Conservation (phyloP, 129 eudicot species). For the sunflower (Helianthus annuus) region DNA sequence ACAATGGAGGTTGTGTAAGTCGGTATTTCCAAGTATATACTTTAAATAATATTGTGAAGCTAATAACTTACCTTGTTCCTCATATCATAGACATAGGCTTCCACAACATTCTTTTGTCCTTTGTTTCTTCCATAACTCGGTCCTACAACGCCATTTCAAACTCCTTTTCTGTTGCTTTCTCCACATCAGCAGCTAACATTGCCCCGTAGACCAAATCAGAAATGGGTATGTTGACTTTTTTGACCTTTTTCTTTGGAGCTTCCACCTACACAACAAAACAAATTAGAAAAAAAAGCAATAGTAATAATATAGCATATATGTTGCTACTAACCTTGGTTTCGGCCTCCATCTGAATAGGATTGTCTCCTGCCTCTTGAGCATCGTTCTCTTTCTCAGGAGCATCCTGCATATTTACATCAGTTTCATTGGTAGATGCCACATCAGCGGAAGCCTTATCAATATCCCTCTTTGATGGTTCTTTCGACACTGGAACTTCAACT, state of each 20-base stretch:
- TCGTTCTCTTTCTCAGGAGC: slow-evolving; percentile 74
- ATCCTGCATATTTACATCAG: slow-evolving; percentile 90
- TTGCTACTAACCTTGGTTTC: slow-evolving; percentile 63
- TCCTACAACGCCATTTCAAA: no score
- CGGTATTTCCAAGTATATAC: neutral
- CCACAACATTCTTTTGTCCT: slow-evolving; percentile 91
- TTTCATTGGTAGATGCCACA: slow-evolving; percentile 45
- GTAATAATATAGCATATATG: neutral
- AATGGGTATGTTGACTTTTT: no score
- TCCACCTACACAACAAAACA: no score
- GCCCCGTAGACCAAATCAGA: no score
- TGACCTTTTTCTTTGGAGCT: no score
- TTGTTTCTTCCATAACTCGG: slow-evolving; percentile 95
- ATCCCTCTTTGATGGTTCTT: slow-evolving; percentile 75
- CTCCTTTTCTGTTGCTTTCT: no score
- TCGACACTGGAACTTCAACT: slow-evolving; percentile 67
- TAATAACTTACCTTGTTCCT: slow-evolving; percentile 66
- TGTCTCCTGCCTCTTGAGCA: slow-evolving; percentile 53
- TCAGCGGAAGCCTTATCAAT: slow-evolving; percentile 59
- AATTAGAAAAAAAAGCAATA: no score
- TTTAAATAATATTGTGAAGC: neutral
- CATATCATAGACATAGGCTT: slow-evolving; percentile 95
- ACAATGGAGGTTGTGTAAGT: neutral
- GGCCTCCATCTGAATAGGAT: slow-evolving; percentile 75
- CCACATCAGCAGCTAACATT: no score